Conservation (phyloP, 257 asterid genomes). For the Solanum megistacrolobum region DNA sequence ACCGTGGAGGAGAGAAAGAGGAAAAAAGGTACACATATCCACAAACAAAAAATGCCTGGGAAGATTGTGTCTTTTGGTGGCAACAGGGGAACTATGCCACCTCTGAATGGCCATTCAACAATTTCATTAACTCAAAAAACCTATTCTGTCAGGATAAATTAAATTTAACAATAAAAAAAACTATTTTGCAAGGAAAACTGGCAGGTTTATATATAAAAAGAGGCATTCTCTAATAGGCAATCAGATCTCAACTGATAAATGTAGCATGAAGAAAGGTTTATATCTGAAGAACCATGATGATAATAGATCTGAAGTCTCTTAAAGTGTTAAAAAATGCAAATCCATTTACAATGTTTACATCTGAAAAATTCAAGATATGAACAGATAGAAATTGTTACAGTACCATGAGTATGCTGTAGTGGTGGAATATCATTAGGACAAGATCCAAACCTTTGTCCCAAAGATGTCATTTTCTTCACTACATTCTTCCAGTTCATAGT, state of each 20-base stretch:
- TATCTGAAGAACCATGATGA: neutral
- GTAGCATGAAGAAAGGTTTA: neutral
- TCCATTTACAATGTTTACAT: neutral
- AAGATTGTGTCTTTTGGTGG: neutral
- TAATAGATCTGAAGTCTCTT: neutral
- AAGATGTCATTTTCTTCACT: constrained; percentile 64
- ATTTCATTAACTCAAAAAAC: neutral
- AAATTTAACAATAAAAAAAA: neutral
- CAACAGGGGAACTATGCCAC: neutral
- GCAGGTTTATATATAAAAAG: neutral
- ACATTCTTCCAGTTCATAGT: constrained; percentile 87
- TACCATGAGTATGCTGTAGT: constrained; percentile 40
- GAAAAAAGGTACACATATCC: neutral
- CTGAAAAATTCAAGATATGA: neutral
- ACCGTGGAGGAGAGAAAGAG: neutral
- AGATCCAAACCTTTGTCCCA: constrained; percentile 43
- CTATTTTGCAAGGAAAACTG: neutral
- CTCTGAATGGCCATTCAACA: neutral
- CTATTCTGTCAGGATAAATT: neutral
- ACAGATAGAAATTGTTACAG: neutral
- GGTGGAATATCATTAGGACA: constrained; percentile 22
- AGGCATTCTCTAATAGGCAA: neutral
- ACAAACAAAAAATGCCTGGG: neutral
- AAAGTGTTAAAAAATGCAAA: neutral
- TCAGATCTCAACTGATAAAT: neutral